Conservation (phyloP, 768 basidiomycete genomes). For the Mycena metata region DNA sequence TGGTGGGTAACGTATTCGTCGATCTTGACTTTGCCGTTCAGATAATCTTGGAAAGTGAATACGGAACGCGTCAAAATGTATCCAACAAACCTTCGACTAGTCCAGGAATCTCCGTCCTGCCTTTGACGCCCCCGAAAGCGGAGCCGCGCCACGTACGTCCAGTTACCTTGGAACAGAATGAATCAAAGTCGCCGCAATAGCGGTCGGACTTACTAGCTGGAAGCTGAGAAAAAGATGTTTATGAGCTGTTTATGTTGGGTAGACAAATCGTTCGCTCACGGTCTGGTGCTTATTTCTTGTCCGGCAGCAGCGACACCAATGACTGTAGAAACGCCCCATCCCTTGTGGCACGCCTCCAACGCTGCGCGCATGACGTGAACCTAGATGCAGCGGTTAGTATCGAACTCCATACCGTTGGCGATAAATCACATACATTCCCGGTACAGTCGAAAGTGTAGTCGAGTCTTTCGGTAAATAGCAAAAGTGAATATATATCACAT, state of each 20-base stretch:
- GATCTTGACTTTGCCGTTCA: slow-evolving; percentile 85
- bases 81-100: slow-evolving; percentile 87
- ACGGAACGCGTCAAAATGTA: neutral
- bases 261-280: slow-evolving; percentile 60
- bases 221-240: slow-evolving; percentile 51
- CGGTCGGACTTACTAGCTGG: slow-evolving; percentile 60
- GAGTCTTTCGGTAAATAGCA: slow-evolving; percentile 47
- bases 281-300: slow-evolving; percentile 92
- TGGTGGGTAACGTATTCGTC: slow-evolving; percentile 97
- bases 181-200: slow-evolving; percentile 34
- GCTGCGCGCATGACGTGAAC: slow-evolving; percentile 95
- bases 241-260: slow-evolving; percentile 15
- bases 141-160: slow-evolving; percentile 95
- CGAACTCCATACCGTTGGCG: slow-evolving; percentile 48
- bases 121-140: slow-evolving; percentile 99
- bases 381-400: slow-evolving; percentile 49
- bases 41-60: slow-evolving; percentile 69
- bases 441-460: slow-evolving; percentile 99
- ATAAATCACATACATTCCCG: slow-evolving; percentile 72
- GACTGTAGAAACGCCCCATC: slow-evolving; percentile 96
- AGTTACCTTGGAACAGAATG: slow-evolving; percentile 70
- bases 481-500: too few species aligned
- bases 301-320: slow-evolving; percentile 99
- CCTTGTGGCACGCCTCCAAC: slow-evolving; percentile 99
- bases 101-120: slow-evolving; percentile 93